Evolutionary conservation across 1,139 yeast genomes (phyloP).

Genomic region (Sugiyamaella grinbergsii): DNA sequence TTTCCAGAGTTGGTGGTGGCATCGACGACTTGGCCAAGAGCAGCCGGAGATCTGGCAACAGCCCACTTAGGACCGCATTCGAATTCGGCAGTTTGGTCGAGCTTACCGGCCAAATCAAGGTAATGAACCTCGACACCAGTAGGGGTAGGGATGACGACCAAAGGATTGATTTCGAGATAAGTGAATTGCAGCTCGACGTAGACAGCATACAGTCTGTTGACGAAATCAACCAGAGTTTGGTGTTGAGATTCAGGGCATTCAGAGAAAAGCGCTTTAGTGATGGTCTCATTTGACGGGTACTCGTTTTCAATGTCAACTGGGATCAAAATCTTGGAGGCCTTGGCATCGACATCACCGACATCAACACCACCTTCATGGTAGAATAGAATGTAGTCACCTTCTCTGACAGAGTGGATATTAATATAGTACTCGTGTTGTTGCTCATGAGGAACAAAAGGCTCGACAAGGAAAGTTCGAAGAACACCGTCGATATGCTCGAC

Average conservation of each 20-base stretch:
- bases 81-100: slow-evolving; percentile 53
- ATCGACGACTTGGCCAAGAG: slow-evolving; percentile 42
- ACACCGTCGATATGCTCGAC: slow-evolving; percentile 48
- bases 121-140: slow-evolving; percentile 49
- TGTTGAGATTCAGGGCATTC: slow-evolving; percentile 47
- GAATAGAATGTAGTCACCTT: slow-evolving; percentile 52
- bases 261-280: slow-evolving; percentile 41
- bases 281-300: slow-evolving; percentile 46
- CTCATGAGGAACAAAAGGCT: slow-evolving; percentile 52
- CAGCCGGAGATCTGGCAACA: slow-evolving; percentile 48
- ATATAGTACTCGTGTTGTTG: slow-evolving; percentile 51
- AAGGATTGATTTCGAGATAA: slow-evolving; percentile 51
- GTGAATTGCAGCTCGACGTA: slow-evolving; percentile 52
- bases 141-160: slow-evolving; percentile 48
- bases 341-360: slow-evolving; percentile 52
- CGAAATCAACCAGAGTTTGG: slow-evolving; percentile 48
- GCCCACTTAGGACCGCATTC: slow-evolving; percentile 56
- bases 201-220: slow-evolving; percentile 51
- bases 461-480: slow-evolving; percentile 49
- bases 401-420: slow-evolving; percentile 52
- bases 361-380: slow-evolving; percentile 55
- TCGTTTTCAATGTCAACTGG: slow-evolving; percentile 48
- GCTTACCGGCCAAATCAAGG: slow-evolving; percentile 51
- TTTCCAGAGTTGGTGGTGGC: slow-evolving; percentile 33
- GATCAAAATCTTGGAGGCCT: slow-evolving; percentile 48